Evolutionary conservation across 2,329 filamentous ascomycete genomes (phyloP).

Genomic region (Aspergillus tamarii): DNA sequence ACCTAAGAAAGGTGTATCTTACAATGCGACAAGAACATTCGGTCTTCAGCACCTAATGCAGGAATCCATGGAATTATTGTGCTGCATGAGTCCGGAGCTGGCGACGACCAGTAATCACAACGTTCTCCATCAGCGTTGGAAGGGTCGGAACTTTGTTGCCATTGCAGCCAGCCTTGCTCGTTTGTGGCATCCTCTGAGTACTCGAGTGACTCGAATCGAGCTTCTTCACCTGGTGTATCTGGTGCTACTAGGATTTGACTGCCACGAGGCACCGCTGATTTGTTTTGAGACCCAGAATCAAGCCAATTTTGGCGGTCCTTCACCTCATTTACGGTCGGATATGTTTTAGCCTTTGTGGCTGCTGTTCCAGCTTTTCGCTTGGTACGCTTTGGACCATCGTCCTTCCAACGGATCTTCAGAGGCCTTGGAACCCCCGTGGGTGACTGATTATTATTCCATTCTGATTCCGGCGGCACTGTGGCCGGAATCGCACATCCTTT

Average conservation of each 20-base stretch:
- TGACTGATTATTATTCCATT: not conserved
- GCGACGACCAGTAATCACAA: not conserved
- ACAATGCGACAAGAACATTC: constrained; percentile 25
- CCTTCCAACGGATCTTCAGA: constrained; percentile 18
- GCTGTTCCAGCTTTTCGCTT: not conserved
- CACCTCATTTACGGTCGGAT: not conserved
- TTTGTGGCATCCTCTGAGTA: not conserved
- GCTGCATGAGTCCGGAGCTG: not conserved
- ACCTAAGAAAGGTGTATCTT: not conserved
- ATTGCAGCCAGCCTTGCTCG: not conserved
- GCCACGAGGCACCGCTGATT: not conserved
- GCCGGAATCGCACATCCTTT: constrained; percentile 21
- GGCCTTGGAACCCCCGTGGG: not conserved
- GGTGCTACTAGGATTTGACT: not conserved
- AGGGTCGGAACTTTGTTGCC: not conserved
- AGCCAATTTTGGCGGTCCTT: not conserved
- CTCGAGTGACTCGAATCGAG: not conserved
- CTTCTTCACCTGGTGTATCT: not conserved
- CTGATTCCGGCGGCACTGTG: not conserved
- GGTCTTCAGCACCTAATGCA: constrained; percentile 12
- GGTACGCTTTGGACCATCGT: not conserved
- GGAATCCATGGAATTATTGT: constrained; percentile 18
- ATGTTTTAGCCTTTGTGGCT: not conserved
- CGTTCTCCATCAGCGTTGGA: not conserved
- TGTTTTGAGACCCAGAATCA: not conserved